A percentile compares a stretch with the other conserved stretches of the same genome.
Evolutionary conservation across 768 basidiomycete species (phyloP).

Genomic region (Rhizopogon rudus): DNA sequence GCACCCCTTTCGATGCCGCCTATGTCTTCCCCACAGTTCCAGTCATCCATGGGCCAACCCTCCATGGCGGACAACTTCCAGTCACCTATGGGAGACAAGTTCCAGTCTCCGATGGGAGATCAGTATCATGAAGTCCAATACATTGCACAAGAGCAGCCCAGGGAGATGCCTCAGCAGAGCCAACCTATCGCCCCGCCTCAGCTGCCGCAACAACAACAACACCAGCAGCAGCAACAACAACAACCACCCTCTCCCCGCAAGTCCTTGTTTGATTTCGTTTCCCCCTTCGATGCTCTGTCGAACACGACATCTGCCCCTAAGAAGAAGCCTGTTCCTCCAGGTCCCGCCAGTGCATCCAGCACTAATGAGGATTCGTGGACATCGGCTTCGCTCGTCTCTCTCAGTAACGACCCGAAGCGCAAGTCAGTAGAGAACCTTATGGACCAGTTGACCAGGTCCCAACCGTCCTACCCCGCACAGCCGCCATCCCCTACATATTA

Average conservation of each 20-base stretch:
- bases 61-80: too few species aligned
- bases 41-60: constrained; percentile 11
- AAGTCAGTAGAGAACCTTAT: constrained; percentile 82
- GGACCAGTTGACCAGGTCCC: constrained; percentile 60
- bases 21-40: constrained; percentile 46
- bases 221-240: constrained; percentile 36
- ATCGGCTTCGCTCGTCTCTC: constrained; percentile 21
- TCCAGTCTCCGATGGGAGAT: background rate
- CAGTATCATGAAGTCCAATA: constrained; percentile 35
- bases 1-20: constrained; percentile 27
- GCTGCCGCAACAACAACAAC: constrained; percentile 29
- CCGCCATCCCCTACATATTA: constrained; percentile 28
- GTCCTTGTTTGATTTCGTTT: constrained; percentile 82
- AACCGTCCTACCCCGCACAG: constrained; percentile 33
- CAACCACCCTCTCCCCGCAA: constrained; percentile 67
- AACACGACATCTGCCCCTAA: constrained; percentile 42
- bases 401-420: constrained; percentile 52
- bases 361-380: constrained; percentile 61
- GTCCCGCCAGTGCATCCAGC: constrained; percentile 34
- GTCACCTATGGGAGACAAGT: background rate
- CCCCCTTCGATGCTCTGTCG: constrained; percentile 78
- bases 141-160: constrained; percentile 19
- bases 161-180: constrained; percentile 18
- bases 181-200: constrained; percentile 23
- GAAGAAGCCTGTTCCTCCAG: constrained; percentile 64